These are phyloP conservation scores for Pseudonitzschia delicatissima DNA, from an alignment of 108 stramenopile genomes.

Conservation along the genomic window DNA sequence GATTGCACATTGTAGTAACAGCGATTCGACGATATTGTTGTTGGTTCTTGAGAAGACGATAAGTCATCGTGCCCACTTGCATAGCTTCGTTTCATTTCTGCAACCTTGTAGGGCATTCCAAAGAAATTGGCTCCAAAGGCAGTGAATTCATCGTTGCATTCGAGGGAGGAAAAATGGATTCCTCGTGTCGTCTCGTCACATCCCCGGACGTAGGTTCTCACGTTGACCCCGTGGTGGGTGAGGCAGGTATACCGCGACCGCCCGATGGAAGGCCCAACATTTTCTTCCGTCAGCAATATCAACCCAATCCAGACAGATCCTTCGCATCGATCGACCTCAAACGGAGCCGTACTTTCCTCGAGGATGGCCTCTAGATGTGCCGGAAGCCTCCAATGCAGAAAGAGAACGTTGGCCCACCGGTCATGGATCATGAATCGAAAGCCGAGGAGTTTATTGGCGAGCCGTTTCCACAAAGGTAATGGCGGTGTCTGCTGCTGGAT, in stretches of 20 bases:
- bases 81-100: not conserved
- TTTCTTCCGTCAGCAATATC: slow-evolving; percentile 11
- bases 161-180: slow-evolving; percentile 16
- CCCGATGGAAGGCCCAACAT: slow-evolving; percentile 7
- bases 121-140: slow-evolving; percentile 5
- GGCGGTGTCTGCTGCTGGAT: too few species aligned
- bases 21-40: not conserved
- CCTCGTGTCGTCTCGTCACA: not conserved
- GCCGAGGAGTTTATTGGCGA: not conserved
- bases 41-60: not conserved
- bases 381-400: slow-evolving; percentile 14
- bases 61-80: not conserved
- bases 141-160: slow-evolving; percentile 15
- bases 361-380: slow-evolving; percentile 1
- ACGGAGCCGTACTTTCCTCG: not conserved
- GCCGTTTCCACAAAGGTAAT: not conserved
- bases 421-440: slow-evolving; percentile 11
- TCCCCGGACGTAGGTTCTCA: slow-evolving; percentile 9
- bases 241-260: not conserved
- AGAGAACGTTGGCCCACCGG: slow-evolving; percentile 10
- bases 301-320: slow-evolving; percentile 7
- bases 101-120: slow-evolving; percentile 11
- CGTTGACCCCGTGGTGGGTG: slow-evolving; percentile 16
- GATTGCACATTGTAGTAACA: not conserved
- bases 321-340: slow-evolving; percentile 10